Percentiles rank a stretch among this genome's conserved stretches.
These are phyloP conservation scores for Huntiella decipiens DNA, from an alignment of 2,329 filamentous ascomycete genomes.

Conservation along the genomic window DNA sequence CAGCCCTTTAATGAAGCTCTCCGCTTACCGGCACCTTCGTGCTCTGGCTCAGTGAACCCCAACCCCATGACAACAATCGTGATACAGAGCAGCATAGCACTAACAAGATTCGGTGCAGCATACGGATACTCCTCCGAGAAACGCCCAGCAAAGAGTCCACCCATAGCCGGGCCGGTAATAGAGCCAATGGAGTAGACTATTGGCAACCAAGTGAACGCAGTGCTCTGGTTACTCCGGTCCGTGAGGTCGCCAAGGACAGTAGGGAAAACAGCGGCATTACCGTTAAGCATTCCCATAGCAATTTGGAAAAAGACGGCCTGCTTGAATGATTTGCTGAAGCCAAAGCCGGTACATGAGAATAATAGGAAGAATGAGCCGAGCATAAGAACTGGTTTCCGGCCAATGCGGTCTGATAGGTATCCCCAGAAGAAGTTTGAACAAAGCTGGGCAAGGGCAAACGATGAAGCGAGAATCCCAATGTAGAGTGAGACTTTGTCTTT, in stretches of 20 bases:
- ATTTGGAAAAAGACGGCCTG: conserved; percentile 74
- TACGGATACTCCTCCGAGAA: conserved; percentile 54
- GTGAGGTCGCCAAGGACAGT: conserved; percentile 91
- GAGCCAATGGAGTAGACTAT: conserved; percentile 91
- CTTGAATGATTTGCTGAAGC: conserved; percentile 65
- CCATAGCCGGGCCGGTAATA: conserved; percentile 83
- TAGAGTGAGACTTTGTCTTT: conserved; percentile 59
- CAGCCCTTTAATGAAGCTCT: background rate
- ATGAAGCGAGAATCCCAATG: conserved; percentile 74
- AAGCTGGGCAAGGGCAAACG: conserved; percentile 84
- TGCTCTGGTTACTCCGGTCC: conserved; percentile 82
- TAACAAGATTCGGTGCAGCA: conserved; percentile 63
- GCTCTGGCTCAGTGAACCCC: conserved; percentile 62
- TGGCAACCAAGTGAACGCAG: conserved; percentile 82
- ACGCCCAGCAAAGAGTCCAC: conserved; percentile 58
- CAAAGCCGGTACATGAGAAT: conserved; percentile 67
- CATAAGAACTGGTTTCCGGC: conserved; percentile 55
- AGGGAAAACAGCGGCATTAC: conserved; percentile 84
- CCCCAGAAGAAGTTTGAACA: conserved; percentile 58
- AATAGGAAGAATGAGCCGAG: conserved; percentile 69
- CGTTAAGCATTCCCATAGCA: conserved; percentile 83
- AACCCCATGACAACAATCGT: conserved; percentile 58
- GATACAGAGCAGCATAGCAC: conserved; percentile 49
- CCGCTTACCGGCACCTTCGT: background rate
- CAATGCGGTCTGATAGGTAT: conserved; percentile 42